Evolutionary conservation across 2,329 filamentous ascomycete genomes (phyloP).

Genomic region (Dryadomyces sulphureus): DNA sequence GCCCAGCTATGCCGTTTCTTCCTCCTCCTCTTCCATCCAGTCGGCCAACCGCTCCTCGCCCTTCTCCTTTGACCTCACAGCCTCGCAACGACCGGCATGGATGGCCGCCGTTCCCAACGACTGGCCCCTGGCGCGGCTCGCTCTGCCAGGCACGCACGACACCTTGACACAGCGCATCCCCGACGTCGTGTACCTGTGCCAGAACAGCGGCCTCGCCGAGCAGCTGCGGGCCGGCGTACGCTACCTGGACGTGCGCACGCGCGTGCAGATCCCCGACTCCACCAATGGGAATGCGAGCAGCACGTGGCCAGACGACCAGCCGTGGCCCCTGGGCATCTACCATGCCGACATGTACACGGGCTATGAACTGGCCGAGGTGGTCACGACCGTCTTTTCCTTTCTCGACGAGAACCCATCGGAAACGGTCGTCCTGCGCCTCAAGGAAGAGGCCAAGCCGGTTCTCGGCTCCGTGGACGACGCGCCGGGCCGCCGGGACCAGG

Average conservation of each 20-base stretch:
- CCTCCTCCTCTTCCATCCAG: not conserved
- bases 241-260: slow-evolving; percentile 33
- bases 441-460: slow-evolving; percentile 28
- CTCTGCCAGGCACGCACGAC: slow-evolving; percentile 38
- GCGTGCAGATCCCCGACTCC: slow-evolving; percentile 16
- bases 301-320: not conserved
- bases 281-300: not conserved
- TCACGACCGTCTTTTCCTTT: slow-evolving; percentile 28
- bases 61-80: slow-evolving; percentile 27
- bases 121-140: slow-evolving; percentile 26
- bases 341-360: slow-evolving; percentile 30
- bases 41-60: slow-evolving; percentile 15
- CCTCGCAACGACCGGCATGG: slow-evolving; percentile 22
- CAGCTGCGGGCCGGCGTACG: slow-evolving; percentile 32
- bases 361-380: slow-evolving; percentile 26
- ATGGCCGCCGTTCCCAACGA: slow-evolving; percentile 28
- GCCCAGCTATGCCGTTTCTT: too few relatives aligned
- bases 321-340: slow-evolving; percentile 28
- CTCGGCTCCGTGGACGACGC: slow-evolving; percentile 7
- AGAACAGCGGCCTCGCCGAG: slow-evolving; percentile 27
- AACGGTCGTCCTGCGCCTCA: slow-evolving; percentile 33
- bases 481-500: slow-evolving; percentile 1
- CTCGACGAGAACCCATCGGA: slow-evolving; percentile 28
- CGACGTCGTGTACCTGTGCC: slow-evolving; percentile 25
- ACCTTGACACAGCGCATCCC: slow-evolving; percentile 32